Base-by-base conservation (phyloP, 371 early-diverging fungal genomes). In the Actinomortierella ambigua region DNA sequence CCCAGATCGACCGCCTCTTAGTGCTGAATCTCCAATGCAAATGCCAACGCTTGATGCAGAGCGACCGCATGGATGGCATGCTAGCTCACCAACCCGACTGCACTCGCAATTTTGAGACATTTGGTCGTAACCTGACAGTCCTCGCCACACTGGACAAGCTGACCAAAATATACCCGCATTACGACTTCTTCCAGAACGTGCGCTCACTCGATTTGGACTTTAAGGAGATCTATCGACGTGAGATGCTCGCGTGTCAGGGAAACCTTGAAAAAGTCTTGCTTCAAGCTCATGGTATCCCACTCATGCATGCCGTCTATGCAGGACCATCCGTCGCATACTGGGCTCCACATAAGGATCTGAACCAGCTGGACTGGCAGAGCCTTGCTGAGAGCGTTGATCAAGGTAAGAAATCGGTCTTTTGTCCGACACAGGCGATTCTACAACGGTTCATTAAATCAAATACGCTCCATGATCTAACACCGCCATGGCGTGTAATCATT, bases 251-350 rank as follows among this genome's bases (percentile, higher is more conserved):
- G 6, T 29, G 14, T 18, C 22, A 65, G 18, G 61, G 65, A 11
- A 69, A 85, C 44, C 50, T 81, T 15, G 64, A 63, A 23, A 59
- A 55, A n/a, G 77, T 84, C 0, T 55, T 86, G 15, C 71, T 77
- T 55, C 79, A 83, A 59, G 86, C 85, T 0, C 86, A 84, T 48
- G 86, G 86, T 41, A 68, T 86, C 8, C 86, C 86, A 13, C 75
- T 75, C 50, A 69, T 78, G 17, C 79, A 86, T 44, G 54, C 81
- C 15, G 79, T 76, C 39, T 76, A 77, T 59, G 81, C 85, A n/a
- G 86, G 86, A 14, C 71, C 84, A 2, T 81, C 85, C 9, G 71
- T 86, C 20, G 71, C 80, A 2, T 86, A 83, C 53, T 86, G 83
- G 85, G 78, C 81, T n/a, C 71, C 76, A 23, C 79, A 79, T 46